phyloP scores from a whole-genome alignment of 371 early-diverging fungal genomes.

The Syncephalastrum monosporum region DNA sequence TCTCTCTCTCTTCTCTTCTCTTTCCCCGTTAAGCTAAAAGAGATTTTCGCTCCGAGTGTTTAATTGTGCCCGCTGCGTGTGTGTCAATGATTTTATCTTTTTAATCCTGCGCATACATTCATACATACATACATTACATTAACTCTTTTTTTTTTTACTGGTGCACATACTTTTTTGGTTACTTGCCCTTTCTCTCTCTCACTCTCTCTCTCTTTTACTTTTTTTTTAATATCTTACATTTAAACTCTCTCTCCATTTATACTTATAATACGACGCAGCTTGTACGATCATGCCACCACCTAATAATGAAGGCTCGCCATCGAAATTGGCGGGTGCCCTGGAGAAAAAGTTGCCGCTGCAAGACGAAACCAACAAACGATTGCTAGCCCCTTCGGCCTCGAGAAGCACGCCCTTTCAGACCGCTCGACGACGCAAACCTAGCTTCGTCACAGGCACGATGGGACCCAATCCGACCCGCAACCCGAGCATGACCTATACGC shows the following conservation, averaged over 20 bases:
- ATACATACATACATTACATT: slow-evolving; percentile 4
- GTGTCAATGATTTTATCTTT: too few species aligned
- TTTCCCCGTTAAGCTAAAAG: not conserved
- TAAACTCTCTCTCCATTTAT: slow-evolving; percentile 2
- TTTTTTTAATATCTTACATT: not conserved
- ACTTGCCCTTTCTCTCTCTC: not conserved
- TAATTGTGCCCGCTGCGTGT: too few species aligned
- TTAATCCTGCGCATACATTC: slow-evolving; percentile 4
- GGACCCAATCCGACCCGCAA: slow-evolving; percentile 40
- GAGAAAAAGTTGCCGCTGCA: slow-evolving; percentile 14
- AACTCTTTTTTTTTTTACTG: too few species aligned
- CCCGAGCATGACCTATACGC: slow-evolving; percentile 35
- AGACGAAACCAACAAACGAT: slow-evolving; percentile 20
- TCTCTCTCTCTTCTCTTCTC: slow-evolving; percentile 1
- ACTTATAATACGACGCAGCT: not conserved
- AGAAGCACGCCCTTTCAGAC: slow-evolving; percentile 39
- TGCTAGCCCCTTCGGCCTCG: slow-evolving; percentile 17
- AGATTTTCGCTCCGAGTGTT: too few species aligned
- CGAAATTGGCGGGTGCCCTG: slow-evolving; percentile 36
- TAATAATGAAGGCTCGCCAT: slow-evolving; percentile 12
- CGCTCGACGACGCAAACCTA: slow-evolving; percentile 28
- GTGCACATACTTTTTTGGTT: not conserved
- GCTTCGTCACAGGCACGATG: slow-evolving; percentile 15
- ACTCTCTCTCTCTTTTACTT: slow-evolving; percentile 3
- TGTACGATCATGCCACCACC: slow-evolving; percentile 2